phyloP scores from a whole-genome alignment of 345 rosid species.

The Anastatica hierochuntica region DNA sequence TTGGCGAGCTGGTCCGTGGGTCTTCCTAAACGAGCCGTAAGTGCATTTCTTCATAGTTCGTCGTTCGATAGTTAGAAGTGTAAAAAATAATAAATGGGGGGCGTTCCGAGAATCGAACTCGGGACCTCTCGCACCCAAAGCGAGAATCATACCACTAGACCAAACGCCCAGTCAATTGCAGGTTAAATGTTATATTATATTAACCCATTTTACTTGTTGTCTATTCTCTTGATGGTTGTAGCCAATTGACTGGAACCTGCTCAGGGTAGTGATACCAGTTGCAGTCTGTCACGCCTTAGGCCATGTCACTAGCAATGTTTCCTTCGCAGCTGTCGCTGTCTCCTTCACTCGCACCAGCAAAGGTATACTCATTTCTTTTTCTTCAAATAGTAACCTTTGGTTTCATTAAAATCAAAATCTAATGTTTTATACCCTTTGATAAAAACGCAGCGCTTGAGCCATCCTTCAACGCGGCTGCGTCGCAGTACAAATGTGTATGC shows the following conservation, averaged over 20 bases:
- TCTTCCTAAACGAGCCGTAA: conserved; percentile 94
- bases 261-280: conserved; percentile 80
- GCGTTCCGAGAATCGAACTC: conserved; percentile 71
- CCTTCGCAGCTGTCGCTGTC: conserved; percentile 97
- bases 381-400: neutral
- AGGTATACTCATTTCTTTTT: conserved; percentile 25
- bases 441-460: conserved; percentile 83
- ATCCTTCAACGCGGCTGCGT: conserved; percentile 91
- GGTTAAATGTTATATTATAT: fast-evolving
- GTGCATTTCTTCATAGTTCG: conserved; percentile 18
- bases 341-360: conserved; percentile 93
- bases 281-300: conserved; percentile 92
- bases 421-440: neutral
- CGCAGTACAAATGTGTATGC: conserved; percentile 91
- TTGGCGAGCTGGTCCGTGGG: conserved; percentile 84
- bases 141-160: conserved; percentile 90
- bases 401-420: neutral
- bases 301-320: conserved; percentile 87
- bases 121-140: conserved; percentile 91
- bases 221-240: conserved; percentile 22
- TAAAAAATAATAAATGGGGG: conserved; percentile 14
- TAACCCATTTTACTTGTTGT: neutral
- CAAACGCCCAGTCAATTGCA: conserved; percentile 36
- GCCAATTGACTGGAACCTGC: conserved; percentile 73
- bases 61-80: neutral